Evolutionary conservation across 2,329 filamentous ascomycete species (phyloP).

Genomic region (Drechslerella coelobrocha): DNA sequence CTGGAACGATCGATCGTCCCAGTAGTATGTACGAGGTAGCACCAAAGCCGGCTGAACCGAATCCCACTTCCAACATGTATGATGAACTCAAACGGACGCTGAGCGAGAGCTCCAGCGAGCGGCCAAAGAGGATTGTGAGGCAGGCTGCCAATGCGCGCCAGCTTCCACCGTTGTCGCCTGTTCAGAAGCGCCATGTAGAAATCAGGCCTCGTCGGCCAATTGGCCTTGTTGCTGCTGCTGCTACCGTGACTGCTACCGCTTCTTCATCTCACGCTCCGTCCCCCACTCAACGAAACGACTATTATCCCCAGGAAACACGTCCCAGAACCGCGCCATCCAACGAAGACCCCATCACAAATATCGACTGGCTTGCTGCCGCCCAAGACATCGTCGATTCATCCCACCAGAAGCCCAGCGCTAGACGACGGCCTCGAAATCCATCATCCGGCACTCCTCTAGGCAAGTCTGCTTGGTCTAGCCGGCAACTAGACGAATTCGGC

Average conservation of each 20-base stretch:
- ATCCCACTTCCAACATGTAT: conserved; percentile 32
- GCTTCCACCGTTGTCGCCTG: conserved; percentile 32
- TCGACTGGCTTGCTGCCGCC: conserved; percentile 43
- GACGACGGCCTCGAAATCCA: conserved; percentile 13
- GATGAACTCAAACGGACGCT: conserved; percentile 38
- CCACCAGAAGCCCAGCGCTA: neutral
- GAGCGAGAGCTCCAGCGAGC: conserved; percentile 45
- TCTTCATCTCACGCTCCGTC: conserved; percentile 14
- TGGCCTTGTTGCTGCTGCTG: too few species aligned
- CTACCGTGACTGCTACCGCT: too few species aligned
- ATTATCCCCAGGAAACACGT: conserved; percentile 27
- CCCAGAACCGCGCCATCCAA: conserved; percentile 11
- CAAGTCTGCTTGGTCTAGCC: neutral
- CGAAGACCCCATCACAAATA: conserved; percentile 8
- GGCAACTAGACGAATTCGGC: conserved; percentile 30
- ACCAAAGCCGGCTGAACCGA: conserved; percentile 27
- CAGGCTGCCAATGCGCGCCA: conserved; percentile 10
- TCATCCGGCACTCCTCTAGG: conserved; percentile 26
- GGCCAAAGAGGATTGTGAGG: conserved; percentile 31
- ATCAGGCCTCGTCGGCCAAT: conserved; percentile 28
- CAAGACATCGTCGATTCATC: conserved; percentile 14
- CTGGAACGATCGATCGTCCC: conserved; percentile 31
- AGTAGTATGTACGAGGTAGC: conserved; percentile 32
- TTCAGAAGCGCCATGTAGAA: conserved; percentile 42
- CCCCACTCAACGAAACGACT: conserved; percentile 32